Evolutionary conservation across 768 basidiomycete genomes (phyloP), one percentile per base, ranked within the genome.

Genomic region (Leccinum subtestaceum): DNA sequence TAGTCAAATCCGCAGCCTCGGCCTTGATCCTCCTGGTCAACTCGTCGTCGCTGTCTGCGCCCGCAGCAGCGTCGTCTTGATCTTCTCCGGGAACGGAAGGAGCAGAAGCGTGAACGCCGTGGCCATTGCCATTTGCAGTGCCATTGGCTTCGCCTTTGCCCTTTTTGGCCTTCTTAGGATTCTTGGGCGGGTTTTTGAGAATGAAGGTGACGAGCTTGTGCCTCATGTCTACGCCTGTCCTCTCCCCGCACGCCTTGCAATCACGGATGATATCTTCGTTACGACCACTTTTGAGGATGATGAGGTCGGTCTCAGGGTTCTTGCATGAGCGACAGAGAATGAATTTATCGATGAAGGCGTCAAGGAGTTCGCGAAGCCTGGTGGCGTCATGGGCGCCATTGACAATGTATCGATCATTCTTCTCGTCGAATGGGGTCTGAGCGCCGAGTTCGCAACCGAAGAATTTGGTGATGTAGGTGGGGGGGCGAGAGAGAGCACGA

Each of bases 401-500:
- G 75, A 98, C 96, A 64, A 99, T 98, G 79, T 96, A 99, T 50
- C 96, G 85, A 65, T 99, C 97, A 69, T 93, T 93, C 76, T 93
- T 95, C 75, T 96, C 93, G 74, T 98, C 94, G 71, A 93, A 88
- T 21, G 95, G 89, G 34, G 95, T 96, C 76, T 98, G 96, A 34
- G 97, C 97, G 63, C 97, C 97, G 58, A 98, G 88, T 75, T 99
- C 97, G 74, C 92, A 95, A 32, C 97, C 97, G 69, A 99, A 98
- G 82, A 95, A 99, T 77, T 99, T 99, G 75, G 96, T 98, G 62
- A 96, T 90, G 74, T 98, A 97, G 46, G 95, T 84, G 27, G 97
- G 91, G 60, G 96, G 96, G 59, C 97, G 89, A 69, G 88, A 92
- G 64, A 99, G 85, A 48, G 97, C 95, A 63, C 93, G 89, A 51